Base-by-base conservation (phyloP, 2,329 filamentous ascomycete species). In the Neurospora crassa region DNA sequence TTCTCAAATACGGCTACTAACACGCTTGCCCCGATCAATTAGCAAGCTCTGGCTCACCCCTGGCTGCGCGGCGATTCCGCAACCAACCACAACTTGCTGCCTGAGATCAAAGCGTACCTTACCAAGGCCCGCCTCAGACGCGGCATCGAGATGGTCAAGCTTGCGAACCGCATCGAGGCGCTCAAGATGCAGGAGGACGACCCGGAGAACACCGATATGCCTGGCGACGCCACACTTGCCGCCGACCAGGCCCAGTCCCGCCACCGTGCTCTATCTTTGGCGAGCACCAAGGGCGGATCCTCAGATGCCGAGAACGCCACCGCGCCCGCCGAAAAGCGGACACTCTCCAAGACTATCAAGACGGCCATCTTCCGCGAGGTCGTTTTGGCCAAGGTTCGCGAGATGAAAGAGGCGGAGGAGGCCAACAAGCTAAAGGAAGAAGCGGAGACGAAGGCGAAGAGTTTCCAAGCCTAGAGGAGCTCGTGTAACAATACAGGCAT, bases 91-190 rank as follows among this genome's bases (percentile, higher is more conserved):
- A 94, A 99, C 86, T 88, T 99, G 88, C 84, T 99, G 81, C 96
- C 96, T 76, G 96, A 99, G 84, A 96, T 99, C 85, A 92, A 92
- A 82, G 91, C 94, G 69, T 97, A 96, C 84, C 93, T 96, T 82
- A 91, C 94, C 74, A 94, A 94, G 82, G 93, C 93, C 71, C 93
- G 94, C 74, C 91, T 99, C 76, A 92, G 92, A 81, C 92, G 95
- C 74, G 95, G 94, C 78, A 96, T 99, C 83, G 93, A 98, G 82
- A 90, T 97, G 78, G 92, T 98, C 85, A 97, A 97, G 83, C 89
- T 99, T 70, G 90, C 93, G 75, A 97, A 97, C 83, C 92, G 95
- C 74, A 98, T 99, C 83, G 93, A 97, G 80, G 88, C 92, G 41
- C 91, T 99, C 83, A 97, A 94, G 83, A 91, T 96, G 84, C 91